Percentiles rank a stretch among this genome's conserved stretches.
Evolutionary conservation across 1,284 basidiomycete species (phyloP).

Genomic region (Erythrobasidium hasegawianum): DNA sequence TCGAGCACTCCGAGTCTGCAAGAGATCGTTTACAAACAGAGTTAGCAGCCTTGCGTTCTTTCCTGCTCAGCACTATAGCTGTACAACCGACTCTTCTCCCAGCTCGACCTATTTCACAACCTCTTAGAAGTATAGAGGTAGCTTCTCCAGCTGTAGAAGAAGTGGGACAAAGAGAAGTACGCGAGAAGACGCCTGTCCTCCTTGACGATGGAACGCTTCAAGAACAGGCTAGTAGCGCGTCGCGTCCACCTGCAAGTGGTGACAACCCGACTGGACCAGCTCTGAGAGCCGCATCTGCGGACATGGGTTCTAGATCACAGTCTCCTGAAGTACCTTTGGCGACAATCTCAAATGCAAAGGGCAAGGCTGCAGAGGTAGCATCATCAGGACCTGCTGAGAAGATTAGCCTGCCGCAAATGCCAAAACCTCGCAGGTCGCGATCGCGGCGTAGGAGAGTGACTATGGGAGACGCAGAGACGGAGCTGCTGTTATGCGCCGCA

Average conservation of each 20-base stretch:
- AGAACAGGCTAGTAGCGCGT: background rate
- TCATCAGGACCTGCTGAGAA: too few relatives aligned
- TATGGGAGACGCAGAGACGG: conserved; percentile 52
- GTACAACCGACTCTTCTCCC: background rate
- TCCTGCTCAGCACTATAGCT: conserved; percentile 10
- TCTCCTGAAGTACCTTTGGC: too few relatives aligned
- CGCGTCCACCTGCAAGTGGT: conserved; percentile 22
- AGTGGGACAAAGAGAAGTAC: background rate
- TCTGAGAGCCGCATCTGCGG: too few relatives aligned
- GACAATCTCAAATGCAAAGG: too few relatives aligned
- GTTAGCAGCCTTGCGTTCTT: conserved; percentile 34
- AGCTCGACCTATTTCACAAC: too few relatives aligned
- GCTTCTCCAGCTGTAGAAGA: background rate
- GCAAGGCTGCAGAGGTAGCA: too few relatives aligned
- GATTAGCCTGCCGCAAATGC: too few relatives aligned
- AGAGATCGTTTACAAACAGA: conserved; percentile 25
- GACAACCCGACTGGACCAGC: conserved; percentile 1
- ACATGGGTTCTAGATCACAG: too few relatives aligned
- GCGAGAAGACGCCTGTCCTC: background rate
- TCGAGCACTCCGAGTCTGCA: conserved; percentile 28
- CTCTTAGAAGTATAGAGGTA: too few relatives aligned
- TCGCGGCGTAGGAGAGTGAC: background rate
- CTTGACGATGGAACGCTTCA: background rate
- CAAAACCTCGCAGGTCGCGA: too few relatives aligned
- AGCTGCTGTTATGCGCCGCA: conserved; percentile 50